Evolutionary conservation across 805 yeast genomes (phyloP), one percentile per base, ranked within the genome.

Genomic region (Candida qinlingensis): DNA sequence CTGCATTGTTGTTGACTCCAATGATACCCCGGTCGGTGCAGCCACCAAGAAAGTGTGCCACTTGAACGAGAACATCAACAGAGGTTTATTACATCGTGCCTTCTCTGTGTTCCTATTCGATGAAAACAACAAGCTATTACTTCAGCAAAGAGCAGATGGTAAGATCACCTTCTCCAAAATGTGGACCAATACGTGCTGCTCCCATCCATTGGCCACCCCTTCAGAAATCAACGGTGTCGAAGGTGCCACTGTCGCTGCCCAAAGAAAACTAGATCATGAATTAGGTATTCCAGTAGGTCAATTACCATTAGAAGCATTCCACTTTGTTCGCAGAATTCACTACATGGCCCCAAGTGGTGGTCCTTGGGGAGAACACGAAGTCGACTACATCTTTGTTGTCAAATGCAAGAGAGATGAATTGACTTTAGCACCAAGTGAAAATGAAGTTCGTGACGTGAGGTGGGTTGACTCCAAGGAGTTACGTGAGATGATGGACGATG

Each of bases 141-240:
- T 94, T 57, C 99, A 94, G 71, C 97, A 92, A 71, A 81, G 99
- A 59, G 98, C 99, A 0, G 81, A 83, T 44, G 98, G 94, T 65
- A 94, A 94, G 67, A 94, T 94, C 70, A 94, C 99, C 1, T 94
- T 94, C 68, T 96, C 98, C 1, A 81, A 81, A 50, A 82, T 91
- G 85, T 94, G 99, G 99, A 94, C 99, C 28, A 94, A 94, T 67
- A 94, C 99, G 2, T 94, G 99, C 70, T 94, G 99, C 67, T 91
- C 98, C 1, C 99, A 94, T 66, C 99, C 99, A 8, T 74, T 94
- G 46, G 89, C 96, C 47, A 80, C 89, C 35, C 77, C 83, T 37
- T 71, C 80, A 36, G 99, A 94, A 67, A 67, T 70, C 6, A 69
- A 74, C 35, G 87, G 95, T 7, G 73, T 92, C 7, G 67, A 68